Conservation (phyloP, 176 grass and related monocot species). For the Alopecurus myosuroides region DNA sequence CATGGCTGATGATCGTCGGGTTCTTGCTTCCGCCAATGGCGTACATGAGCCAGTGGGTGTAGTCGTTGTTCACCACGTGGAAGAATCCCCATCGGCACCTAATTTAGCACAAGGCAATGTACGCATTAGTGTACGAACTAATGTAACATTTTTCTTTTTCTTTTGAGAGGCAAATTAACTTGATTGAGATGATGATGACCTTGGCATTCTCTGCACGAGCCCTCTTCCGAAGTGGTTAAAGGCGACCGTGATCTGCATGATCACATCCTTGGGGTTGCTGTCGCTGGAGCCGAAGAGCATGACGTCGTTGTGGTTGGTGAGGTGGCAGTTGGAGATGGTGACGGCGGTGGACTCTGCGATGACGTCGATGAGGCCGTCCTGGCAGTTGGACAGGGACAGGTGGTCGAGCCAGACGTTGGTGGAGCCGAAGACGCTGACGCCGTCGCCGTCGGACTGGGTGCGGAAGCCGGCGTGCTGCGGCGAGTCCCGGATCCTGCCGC, state of each 20-base stretch:
- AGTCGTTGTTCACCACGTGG: conserved; percentile 93
- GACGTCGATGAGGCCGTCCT: conserved; percentile 78
- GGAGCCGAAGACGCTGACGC: conserved; percentile 57
- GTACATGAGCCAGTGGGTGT: conserved; percentile 93
- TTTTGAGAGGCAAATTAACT: not conserved
- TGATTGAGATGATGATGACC: conserved; percentile 18
- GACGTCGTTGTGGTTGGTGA: conserved; percentile 83
- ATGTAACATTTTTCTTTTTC: too few species aligned
- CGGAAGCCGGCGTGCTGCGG: conserved; percentile 50
- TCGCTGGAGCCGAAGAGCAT: conserved; percentile 79
- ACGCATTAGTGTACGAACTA: not conserved
- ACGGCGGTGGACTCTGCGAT: conserved; percentile 60
- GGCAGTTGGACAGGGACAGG: conserved; percentile 72
- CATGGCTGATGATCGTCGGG: conserved; percentile 86
- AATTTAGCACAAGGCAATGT: not conserved
- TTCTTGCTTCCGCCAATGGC: conserved; percentile 80
- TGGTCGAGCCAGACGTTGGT: conserved; percentile 89
- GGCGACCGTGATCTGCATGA: conserved; percentile 85
- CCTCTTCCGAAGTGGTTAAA: conserved; percentile 89
- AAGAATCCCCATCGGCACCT: conserved; percentile 91
- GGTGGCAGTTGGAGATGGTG: conserved; percentile 84
- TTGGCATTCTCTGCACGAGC: conserved; percentile 80
- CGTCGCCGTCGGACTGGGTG: conserved; percentile 69
- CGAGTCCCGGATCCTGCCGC: conserved; percentile 63
- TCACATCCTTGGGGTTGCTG: conserved; percentile 26